Evolutionary conservation across 2,329 filamentous ascomycete species (phyloP).

Genomic region (Pestalotiopsis sp.): DNA sequence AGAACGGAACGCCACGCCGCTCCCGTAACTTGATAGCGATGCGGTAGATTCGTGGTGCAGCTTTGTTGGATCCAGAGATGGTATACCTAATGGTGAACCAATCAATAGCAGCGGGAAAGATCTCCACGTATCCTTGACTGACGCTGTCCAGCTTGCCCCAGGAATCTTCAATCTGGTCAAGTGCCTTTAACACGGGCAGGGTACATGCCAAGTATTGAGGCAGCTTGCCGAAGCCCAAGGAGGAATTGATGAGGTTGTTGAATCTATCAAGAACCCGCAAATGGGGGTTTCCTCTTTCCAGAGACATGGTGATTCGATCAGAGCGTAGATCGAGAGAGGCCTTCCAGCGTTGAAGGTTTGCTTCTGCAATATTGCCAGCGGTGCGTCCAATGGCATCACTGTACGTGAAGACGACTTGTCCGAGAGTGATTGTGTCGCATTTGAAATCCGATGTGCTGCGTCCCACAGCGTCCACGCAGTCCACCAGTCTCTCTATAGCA

Average conservation of each 20-base stretch:
- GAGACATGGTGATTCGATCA: constrained; percentile 57
- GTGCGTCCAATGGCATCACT: constrained; percentile 32
- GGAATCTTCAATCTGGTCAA: constrained; percentile 62
- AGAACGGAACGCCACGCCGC: constrained; percentile 52
- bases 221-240: constrained; percentile 52
- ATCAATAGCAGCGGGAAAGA: constrained; percentile 58
- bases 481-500: constrained; percentile 71
- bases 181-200: constrained; percentile 64
- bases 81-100: constrained; percentile 61
- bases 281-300: constrained; percentile 70
- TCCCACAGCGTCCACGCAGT: constrained; percentile 69
- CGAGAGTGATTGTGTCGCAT: constrained; percentile 63
- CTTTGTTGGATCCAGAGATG: constrained; percentile 33
- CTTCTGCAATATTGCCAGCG: neutral
- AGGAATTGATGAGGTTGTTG: constrained; percentile 48
- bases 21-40: constrained; percentile 56
- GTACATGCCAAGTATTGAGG: constrained; percentile 61
- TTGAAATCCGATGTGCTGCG: constrained; percentile 56
- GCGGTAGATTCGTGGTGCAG: constrained; percentile 40
- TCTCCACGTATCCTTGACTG: constrained; percentile 50
- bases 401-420: constrained; percentile 72
- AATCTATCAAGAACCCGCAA: constrained; percentile 63
- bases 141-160: constrained; percentile 48
- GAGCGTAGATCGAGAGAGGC: constrained; percentile 62
- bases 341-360: constrained; percentile 43